phyloP scores from a whole-genome alignment of 2,329 filamentous ascomycete species.

The Apiospora hydei region DNA sequence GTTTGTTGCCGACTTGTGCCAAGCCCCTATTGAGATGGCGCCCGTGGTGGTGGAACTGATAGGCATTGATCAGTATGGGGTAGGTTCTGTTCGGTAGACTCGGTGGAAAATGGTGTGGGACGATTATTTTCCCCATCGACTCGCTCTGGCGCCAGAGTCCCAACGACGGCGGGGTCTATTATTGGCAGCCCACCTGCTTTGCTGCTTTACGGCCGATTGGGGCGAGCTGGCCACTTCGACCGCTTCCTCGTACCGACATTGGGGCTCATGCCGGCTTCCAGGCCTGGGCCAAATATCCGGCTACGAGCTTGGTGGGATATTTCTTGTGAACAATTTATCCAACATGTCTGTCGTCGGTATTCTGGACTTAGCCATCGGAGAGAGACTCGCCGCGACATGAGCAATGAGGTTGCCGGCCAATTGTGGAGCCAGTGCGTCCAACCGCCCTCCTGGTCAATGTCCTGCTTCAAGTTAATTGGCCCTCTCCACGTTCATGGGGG shows the following conservation, averaged over 20 bases:
- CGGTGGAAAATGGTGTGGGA: neutral
- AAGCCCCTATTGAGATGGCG: conserved; percentile 17
- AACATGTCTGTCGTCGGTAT: neutral
- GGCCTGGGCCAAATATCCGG: neutral
- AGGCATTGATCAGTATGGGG: conserved; percentile 20
- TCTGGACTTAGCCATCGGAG: conserved; percentile 1
- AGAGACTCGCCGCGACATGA: neutral
- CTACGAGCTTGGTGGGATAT: conserved; percentile 13
- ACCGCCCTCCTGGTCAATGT: neutral
- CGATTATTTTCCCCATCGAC: conserved; percentile 1
- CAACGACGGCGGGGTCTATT: neutral
- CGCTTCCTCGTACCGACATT: neutral
- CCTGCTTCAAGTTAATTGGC: conserved; percentile 17
- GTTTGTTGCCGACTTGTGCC: neutral
- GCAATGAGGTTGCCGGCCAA: neutral
- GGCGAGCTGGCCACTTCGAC: neutral
- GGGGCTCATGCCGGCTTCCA: neutral
- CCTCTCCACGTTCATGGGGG: neutral
- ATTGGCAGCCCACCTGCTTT: conserved; percentile 3
- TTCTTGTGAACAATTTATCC: conserved; percentile 1
- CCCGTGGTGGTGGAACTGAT: conserved; percentile 5
- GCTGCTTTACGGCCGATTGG: neutral
- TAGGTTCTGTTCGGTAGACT: neutral
- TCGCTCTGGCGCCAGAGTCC: neutral
- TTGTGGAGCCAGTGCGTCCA: neutral